Conservation (phyloP, 192 early-diverging fungal species). For the Backusella morwellensis region DNA sequence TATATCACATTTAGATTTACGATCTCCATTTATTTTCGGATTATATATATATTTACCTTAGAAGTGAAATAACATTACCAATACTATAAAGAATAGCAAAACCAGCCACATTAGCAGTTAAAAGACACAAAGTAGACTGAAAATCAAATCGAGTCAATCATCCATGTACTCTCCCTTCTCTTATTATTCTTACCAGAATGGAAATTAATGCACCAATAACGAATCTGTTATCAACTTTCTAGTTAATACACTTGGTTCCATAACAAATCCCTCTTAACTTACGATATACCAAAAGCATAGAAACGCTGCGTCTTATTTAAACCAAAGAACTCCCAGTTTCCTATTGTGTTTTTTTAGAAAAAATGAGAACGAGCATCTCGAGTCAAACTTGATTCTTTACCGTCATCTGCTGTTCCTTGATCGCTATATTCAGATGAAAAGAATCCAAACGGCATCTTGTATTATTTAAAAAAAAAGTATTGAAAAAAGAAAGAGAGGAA, state of each 20-base stretch:
- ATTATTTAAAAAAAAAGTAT: not conserved
- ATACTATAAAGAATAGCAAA: conserved; percentile 92
- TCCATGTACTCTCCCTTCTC: not conserved
- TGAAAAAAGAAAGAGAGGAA: not conserved
- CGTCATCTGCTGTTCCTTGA: conserved; percentile 52
- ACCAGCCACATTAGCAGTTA: conserved; percentile 54
- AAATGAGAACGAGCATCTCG: not conserved
- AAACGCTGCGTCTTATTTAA: conserved; percentile 69
- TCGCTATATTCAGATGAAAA: conserved; percentile 37
- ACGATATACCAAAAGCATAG: conserved; percentile 75
- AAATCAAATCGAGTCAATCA: not conserved
- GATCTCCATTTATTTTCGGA: not conserved
- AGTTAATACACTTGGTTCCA: not conserved
- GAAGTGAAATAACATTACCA: conserved; percentile 84
- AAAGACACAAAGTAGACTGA: conserved; percentile 60
- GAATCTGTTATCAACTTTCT: conserved; percentile 51
- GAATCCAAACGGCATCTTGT: conserved; percentile 35
- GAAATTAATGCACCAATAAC: conserved; percentile 77
- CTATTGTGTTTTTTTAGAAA: conserved; percentile 5
- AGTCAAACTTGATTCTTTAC: conserved; percentile 17
- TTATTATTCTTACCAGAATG: conserved; percentile 54
- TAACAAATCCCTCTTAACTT: conserved; percentile 1
- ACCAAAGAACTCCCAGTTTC: conserved; percentile 40
- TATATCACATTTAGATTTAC: not conserved
- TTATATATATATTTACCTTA: conserved; percentile 40